Evolutionary conservation across 495 filamentous ascomycete genomes (phyloP).

Genomic region (Cudoniella acicularis): DNA sequence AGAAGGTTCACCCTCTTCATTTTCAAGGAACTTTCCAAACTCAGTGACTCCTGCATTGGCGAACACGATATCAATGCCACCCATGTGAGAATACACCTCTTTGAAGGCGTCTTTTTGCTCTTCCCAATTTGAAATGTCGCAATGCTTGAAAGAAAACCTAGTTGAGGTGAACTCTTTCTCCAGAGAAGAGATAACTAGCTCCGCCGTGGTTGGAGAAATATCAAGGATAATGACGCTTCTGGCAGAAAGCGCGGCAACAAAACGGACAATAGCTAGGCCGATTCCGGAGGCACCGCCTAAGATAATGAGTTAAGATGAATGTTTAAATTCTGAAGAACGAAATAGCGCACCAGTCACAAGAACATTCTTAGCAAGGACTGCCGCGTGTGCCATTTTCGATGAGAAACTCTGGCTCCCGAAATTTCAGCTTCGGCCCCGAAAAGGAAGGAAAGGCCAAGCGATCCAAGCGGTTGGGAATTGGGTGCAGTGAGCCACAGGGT

Average conservation of each 20-base stretch:
- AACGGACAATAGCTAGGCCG: conserved; percentile 43
- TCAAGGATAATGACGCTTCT: conserved; percentile 47
- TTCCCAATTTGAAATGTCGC: conserved; percentile 32
- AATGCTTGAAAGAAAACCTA: conserved; percentile 31
- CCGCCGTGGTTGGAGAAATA: conserved; percentile 36
- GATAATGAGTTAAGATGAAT: no score
- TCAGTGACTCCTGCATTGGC: conserved; percentile 55
- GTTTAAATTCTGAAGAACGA: neutral
- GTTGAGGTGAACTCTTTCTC: conserved; percentile 33
- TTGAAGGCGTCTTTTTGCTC: conserved; percentile 29
- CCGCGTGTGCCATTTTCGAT: no score
- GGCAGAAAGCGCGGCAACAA: conserved; percentile 44
- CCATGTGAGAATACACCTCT: conserved; percentile 35
- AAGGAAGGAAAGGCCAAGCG: no score
- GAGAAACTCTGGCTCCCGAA: neutral
- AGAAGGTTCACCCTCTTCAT: conserved; percentile 25
- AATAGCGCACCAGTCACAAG: neutral
- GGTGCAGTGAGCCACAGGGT: no score
- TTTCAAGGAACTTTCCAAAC: conserved; percentile 35
- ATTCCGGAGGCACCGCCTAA: conserved; percentile 53
- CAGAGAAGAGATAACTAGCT: conserved; percentile 29
- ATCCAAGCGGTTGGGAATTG: no score
- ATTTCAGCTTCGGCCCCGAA: neutral
- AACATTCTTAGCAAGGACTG: neutral
- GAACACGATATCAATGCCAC: conserved; percentile 47